Percentiles rank a stretch among this genome's conserved stretches.
These are phyloP conservation scores for Hebeloma cylindrosporum DNA, from an alignment of 768 basidiomycete species.

Conservation along the genomic window DNA sequence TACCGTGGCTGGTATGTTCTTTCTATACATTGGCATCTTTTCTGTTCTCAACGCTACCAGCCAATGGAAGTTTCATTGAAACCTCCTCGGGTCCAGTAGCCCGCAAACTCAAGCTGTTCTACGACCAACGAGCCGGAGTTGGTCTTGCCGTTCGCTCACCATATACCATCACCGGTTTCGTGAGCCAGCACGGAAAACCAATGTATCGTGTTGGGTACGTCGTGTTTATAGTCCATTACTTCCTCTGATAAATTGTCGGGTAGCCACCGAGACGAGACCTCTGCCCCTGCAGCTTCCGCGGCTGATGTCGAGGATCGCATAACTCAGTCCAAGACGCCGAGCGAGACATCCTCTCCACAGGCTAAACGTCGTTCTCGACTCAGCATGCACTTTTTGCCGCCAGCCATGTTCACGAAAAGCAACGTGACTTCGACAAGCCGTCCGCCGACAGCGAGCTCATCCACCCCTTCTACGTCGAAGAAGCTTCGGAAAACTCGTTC, in stretches of 20 bases:
- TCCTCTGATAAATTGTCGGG: conserved; percentile 4
- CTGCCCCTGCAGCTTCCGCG: conserved; percentile 57
- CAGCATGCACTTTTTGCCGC: conserved; percentile 61
- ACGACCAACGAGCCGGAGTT: conserved; percentile 70
- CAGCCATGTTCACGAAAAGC: conserved; percentile 49
- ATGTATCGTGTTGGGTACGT: conserved; percentile 80
- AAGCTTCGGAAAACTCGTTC: conserved; percentile 75
- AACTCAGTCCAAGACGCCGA: conserved; percentile 31
- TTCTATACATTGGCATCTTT: conserved; percentile 11
- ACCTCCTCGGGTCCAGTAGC: conserved; percentile 77
- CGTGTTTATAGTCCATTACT: conserved; percentile 3
- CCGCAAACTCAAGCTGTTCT: conserved; percentile 72
- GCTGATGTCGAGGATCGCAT: conserved; percentile 51
- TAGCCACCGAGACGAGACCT: conserved; percentile 56
- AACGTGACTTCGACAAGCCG: conserved; percentile 29
- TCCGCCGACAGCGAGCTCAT: conserved; percentile 27
- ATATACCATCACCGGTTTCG: conserved; percentile 78
- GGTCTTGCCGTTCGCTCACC: conserved; percentile 69
- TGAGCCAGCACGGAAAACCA: conserved; percentile 77
- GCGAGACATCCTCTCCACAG: conserved; percentile 41
- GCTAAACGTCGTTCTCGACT: conserved; percentile 60
- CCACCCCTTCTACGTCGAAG: conserved; percentile 36
- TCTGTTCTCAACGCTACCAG: conserved; percentile 31
- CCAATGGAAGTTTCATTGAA: conserved; percentile 77
- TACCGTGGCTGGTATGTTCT: conserved; percentile 54